Base-by-base conservation (phyloP, 352 stramenopile species). In the Pythium sp. region DNA sequence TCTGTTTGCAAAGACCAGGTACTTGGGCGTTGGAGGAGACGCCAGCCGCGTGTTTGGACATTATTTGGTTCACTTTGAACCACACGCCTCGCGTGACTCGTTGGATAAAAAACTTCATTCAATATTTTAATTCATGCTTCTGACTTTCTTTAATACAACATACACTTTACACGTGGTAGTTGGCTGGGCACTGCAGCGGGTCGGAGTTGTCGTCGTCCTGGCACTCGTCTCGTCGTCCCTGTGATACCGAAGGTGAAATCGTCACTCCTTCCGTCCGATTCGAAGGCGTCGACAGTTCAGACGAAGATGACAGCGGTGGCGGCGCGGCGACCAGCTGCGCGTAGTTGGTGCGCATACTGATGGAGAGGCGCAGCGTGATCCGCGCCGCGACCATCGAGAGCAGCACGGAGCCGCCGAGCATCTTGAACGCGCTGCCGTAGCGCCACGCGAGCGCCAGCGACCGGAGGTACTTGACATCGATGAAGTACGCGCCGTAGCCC, bases 131-230 rank as follows among this genome's bases (percentile, higher is more conserved):
- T 43, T 43, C 12, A 43, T 43, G 36, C 36, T 43, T 43, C 12
- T 12, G 36, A 14, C 15, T 14, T 18, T 43, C 14, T 43, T 12
- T 43, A 14, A 43, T 18, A 43, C 36, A 43, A 3, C 36, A 43
- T 3, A 43, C 36, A 18, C 12, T 43, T 43, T 43, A 43, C 32
- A 85, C 74, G 41, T 81, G 54, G 66, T 89, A 90, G 60, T 90
- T 89, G 38, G 80, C 78, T 46, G 78, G 77, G 47, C 78, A 87
- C 15, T 73, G 77, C 30, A 90, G 68, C 34, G 80, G 82, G 32
- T 90, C 79, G 22, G 20, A 11, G 30, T 64, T 38, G 38, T 43
- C 36, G 36, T 54, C 58, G 9, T 64, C n/a, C 18, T 28, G 41
- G 15, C 53, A 58, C 53, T 58, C 53, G 26, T 24, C 12, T 43